Percentiles rank a stretch among this genome's conserved stretches.
Evolutionary conservation across 495 filamentous ascomycete species (phyloP).

Genomic region (Sabuloglossum arenarium): DNA sequence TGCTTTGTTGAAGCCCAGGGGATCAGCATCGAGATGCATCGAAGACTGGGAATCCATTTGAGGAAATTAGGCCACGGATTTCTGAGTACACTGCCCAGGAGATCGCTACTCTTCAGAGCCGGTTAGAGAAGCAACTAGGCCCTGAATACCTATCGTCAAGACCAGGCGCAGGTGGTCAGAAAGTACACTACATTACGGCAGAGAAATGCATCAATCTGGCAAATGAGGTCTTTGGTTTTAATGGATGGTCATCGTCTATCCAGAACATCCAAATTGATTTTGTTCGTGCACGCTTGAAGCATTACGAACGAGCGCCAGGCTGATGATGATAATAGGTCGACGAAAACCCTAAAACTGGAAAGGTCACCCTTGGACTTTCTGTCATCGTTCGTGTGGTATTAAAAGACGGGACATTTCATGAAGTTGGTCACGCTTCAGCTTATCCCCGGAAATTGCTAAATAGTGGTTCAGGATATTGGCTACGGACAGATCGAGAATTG

Average conservation of each 20-base stretch:
- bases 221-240: constrained; percentile 97
- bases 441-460: neutral
- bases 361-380: constrained; percentile 60
- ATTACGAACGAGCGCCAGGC: neutral
- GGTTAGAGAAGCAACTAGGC: constrained; percentile 82
- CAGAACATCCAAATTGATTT: constrained; percentile 82
- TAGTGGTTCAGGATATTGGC: constrained; percentile 47
- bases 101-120: constrained; percentile 69
- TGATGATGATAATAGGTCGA: constrained; percentile 29
- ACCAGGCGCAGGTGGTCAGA: constrained; percentile 56
- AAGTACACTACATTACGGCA: constrained; percentile 76
- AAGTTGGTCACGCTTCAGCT: constrained; percentile 22
- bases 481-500: constrained; percentile 92
- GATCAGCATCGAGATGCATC: constrained; percentile 44
- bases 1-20: constrained; percentile 38
- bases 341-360: constrained; percentile 37
- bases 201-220: constrained; percentile 92
- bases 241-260: constrained; percentile 88
- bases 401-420: constrained; percentile 81
- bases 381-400: constrained; percentile 79
- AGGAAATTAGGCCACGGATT: constrained; percentile 42
- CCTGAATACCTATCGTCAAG: constrained; percentile 86
- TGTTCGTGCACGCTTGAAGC: constrained; percentile 23
- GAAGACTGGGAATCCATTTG: constrained; percentile 50
- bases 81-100: constrained; percentile 71